phyloP scores from a whole-genome alignment of 208 protist genomes.

The Wallacemonas collosoma region DNA sequence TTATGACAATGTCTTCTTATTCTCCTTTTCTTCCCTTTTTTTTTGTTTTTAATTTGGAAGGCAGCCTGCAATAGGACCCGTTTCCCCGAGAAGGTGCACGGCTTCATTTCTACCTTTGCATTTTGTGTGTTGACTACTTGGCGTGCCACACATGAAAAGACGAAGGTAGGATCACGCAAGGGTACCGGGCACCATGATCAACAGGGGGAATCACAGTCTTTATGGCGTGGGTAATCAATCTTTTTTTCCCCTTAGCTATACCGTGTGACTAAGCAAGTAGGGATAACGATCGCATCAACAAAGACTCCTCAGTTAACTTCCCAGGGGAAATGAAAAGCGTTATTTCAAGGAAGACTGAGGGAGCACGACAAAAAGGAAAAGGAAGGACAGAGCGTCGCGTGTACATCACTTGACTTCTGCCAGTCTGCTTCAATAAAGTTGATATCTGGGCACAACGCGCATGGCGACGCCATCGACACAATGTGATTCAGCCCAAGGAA shows the following conservation, averaged over 20 bases:
- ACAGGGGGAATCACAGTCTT: not conserved
- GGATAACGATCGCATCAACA: too few relatives aligned
- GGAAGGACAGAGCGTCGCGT: not conserved
- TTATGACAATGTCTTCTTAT: not conserved
- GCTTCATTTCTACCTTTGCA: not conserved
- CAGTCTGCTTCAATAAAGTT: not conserved
- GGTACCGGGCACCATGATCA: not conserved
- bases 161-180: not conserved
- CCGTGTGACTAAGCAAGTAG: not conserved
- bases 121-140: not conserved
- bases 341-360: not conserved
- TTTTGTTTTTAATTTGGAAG: not conserved
- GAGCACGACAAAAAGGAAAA: not conserved
- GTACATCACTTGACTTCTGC: not conserved
- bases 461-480: too few relatives aligned
- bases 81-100: not conserved
- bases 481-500: not conserved
- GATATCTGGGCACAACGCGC: too few relatives aligned
- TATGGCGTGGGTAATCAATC: not conserved
- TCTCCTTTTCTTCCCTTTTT: constrained; percentile 20
- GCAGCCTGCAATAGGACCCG: not conserved
- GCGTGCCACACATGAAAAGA: not conserved
- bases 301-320: not conserved
- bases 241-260: constrained; percentile 17
- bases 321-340: not conserved